Base-by-base conservation (phyloP, 2,329 filamentous ascomycete species). In the Penicillium sp. region DNA sequence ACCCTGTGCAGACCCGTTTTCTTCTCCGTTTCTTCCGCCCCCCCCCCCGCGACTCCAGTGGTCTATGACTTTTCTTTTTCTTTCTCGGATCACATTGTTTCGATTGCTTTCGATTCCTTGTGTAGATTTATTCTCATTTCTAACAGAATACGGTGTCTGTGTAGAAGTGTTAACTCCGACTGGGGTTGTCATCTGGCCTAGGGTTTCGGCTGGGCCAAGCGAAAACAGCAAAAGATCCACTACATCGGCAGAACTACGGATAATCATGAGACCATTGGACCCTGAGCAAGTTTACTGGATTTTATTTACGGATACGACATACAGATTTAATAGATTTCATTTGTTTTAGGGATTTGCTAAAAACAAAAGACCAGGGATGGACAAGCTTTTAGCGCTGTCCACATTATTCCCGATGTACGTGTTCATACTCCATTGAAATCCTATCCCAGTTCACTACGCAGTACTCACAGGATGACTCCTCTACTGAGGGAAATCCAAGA, bases 1-100 rank as follows among this genome's bases (percentile, higher is more conserved):
- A 57, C 64, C 60, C 62, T 65, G 63, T 64, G 61, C 58, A 65
- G 61, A 62, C 60, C 60, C 60, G 55, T 60, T 65, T 60, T 60
- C 51, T 60, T 45, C 63, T 63, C 62, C 63, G 62, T 62, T 59
- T 59, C 56, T 63, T 67, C 65, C 65, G 63, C 58, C 45, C 62
- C 57, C 60, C 51, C 62, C 57, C 60, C 51, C 62, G 45, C 23
- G 51, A 60, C 63, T 59, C 57, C 58, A 55, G 54, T 60, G 41
- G 47, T 52, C 40, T 43, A 29, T 50, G 40, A 33, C 36, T 31
- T 48, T 31, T 54, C 47, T 21, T 10, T 29, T 43, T n/a, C 7
- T 29, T 47, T 19, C 31, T 31, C 31, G 11, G 31, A 36, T 38
- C 7, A 7, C 13, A 13, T 34, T 15, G 11, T 16, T 56, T 21